A percentile compares a stretch with the other conserved stretches of the same genome.
Conservation (phyloP, 176 grass and related monocot species). For the Oryza australiensis region DNA sequence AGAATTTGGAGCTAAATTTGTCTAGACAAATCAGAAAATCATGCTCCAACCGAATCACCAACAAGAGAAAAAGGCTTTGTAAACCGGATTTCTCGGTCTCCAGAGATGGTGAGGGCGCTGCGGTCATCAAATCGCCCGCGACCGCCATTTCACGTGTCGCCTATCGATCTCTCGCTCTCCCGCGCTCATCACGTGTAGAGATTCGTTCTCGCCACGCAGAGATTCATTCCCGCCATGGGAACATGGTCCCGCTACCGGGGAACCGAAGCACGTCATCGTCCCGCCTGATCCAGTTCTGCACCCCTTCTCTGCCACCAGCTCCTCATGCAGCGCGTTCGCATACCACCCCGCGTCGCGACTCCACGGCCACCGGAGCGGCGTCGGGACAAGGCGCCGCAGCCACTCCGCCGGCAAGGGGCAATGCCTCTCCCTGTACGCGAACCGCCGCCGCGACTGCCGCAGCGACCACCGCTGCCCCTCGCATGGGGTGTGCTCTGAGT, state of each 20-base stretch:
- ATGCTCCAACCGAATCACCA: too few species aligned
- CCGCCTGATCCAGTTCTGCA: constrained; percentile 38
- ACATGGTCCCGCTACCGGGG: constrained; percentile 48
- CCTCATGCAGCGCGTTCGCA: constrained; percentile 33
- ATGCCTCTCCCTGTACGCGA: constrained; percentile 40
- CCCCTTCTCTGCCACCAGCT: constrained; percentile 32
- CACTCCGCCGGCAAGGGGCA: constrained; percentile 5
- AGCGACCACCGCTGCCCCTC: constrained; percentile 28
- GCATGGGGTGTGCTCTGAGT: constrained; percentile 41
- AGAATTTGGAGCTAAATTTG: too few species aligned
- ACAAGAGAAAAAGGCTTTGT: too few species aligned
- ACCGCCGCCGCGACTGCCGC: constrained; percentile 9
- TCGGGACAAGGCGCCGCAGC: constrained; percentile 32
- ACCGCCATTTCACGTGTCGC: too few species aligned
- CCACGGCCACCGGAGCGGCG: constrained; percentile 34
- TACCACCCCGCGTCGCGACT: constrained; percentile 44
- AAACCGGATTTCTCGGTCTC: too few species aligned
- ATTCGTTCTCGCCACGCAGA: too few species aligned
- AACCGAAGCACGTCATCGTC: constrained; percentile 33
- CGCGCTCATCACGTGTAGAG: too few species aligned
- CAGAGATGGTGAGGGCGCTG: too few species aligned
- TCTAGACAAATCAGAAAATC: too few species aligned
- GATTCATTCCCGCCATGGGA: too few species aligned
- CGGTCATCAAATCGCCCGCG: too few species aligned
- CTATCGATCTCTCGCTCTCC: too few species aligned